phyloP scores from a whole-genome alignment of 306 rosid species.

The Cucurbita ficifolia region DNA sequence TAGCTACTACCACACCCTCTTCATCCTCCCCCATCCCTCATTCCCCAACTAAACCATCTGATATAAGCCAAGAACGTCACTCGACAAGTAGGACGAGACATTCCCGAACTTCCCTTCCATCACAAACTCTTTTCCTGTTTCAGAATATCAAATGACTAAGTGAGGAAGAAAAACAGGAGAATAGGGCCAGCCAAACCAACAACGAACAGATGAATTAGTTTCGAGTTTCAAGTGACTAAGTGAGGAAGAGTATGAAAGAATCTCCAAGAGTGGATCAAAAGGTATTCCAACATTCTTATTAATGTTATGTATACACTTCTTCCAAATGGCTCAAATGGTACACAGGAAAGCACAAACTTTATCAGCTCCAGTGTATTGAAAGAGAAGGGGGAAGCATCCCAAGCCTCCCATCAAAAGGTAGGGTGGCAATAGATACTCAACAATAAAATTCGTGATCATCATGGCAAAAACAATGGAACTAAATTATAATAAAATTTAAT shows the following conservation, averaged over 20 bases:
- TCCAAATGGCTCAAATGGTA: constrained; percentile 17
- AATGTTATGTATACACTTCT: constrained; percentile 24
- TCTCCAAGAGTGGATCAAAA: constrained; percentile 26
- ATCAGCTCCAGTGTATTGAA: constrained; percentile 1
- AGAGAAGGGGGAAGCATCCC: constrained; percentile 33
- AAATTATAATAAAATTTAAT: constrained; percentile 4
- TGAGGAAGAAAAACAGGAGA: neutral
- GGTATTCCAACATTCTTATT: constrained; percentile 29
- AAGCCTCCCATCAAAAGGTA: constrained; percentile 38
- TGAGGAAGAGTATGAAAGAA: constrained; percentile 4
- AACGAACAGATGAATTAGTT: neutral
- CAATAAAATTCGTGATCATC: constrained; percentile 5
- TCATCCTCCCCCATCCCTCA: neutral
- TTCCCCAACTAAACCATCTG: neutral
- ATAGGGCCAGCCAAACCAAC: neutral
- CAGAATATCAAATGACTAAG: neutral
- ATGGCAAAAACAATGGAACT: neutral
- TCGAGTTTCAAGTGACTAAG: neutral
- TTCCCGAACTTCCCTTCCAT: neutral
- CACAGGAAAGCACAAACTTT: neutral
- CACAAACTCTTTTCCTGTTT: neutral
- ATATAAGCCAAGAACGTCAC: neutral
- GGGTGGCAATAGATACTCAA: constrained; percentile 25
- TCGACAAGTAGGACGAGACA: neutral
- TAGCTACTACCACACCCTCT: neutral